Evolutionary conservation across 2,329 filamentous ascomycete genomes (phyloP).

Genomic region (Didymosphaeria variabile): DNA sequence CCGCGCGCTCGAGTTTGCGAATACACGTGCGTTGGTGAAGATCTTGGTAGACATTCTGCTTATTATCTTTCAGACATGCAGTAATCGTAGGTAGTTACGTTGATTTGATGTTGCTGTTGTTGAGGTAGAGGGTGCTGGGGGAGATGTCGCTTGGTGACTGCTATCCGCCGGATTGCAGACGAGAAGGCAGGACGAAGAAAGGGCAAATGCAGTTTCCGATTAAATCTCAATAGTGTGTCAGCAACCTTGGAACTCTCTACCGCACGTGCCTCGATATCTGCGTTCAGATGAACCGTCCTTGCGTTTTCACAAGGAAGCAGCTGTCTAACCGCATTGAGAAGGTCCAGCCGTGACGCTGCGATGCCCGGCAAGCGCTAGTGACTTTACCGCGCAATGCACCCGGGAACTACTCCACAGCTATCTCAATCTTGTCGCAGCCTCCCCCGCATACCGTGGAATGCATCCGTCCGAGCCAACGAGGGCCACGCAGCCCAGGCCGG

Average conservation of each 20-base stretch:
- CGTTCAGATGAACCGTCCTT: background rate
- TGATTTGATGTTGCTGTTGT: too few species aligned
- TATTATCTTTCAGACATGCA: background rate
- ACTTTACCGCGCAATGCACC: background rate
- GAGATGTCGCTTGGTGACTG: background rate
- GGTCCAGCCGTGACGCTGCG: background rate
- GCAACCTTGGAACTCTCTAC: background rate
- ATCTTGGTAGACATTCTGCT: constrained; percentile 21
- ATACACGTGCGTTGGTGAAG: constrained; percentile 41
- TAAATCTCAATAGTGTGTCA: background rate
- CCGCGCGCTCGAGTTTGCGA: constrained; percentile 12
- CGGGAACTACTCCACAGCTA: background rate
- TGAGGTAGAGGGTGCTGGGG: too few species aligned
- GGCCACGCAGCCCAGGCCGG: background rate
- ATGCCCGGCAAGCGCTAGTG: background rate
- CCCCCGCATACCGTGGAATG: background rate
- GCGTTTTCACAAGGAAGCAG: background rate
- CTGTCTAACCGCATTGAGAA: background rate
- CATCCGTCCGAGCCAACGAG: background rate
- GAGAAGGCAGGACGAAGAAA: background rate
- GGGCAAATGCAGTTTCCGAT: background rate
- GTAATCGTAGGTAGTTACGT: too few species aligned
- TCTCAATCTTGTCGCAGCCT: background rate
- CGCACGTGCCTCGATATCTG: background rate
- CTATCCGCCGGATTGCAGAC: background rate